Base-by-base conservation (phyloP, 1,139 yeast species). In the Suhomyces maxii region DNA sequence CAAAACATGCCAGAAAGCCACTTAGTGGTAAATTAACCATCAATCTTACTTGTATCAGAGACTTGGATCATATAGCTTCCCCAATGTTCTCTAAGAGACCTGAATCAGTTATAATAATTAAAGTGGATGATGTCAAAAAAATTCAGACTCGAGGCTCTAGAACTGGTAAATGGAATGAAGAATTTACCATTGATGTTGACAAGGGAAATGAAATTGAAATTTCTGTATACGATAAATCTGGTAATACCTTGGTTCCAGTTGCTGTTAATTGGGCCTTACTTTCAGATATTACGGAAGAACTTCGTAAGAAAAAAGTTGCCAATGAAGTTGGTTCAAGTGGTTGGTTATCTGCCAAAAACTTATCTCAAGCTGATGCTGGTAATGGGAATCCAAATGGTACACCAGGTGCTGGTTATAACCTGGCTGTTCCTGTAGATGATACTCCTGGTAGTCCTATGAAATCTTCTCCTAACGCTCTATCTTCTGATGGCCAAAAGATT, bases 151-250 rank as follows among this genome's bases (percentile, higher is more conserved):
- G 81, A 57, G 78, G 83, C 12, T 80, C 95, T 9, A 80, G 95
- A 54, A 81, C 73, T 53, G 97, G 89, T 49, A 81, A 84, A 57
- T 90, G 96, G 91, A 79, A 79, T 59, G 99, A 93, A 60, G 87
- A 83, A 42, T 89, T 89, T 62, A 79, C 80, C 46, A 79, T 93
- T 50, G 83, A 82, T 41, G 89, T 93, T 35, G 97, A 89, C 51
- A 89, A 86, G 63, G 97, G 96, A 26, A 88, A 91, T 61, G 99
- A 93, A 68, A 77, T 91, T 41, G 97, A 91, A 58, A 73, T 93
- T 49, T 82, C 91, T 1, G 89, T 93, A 6, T 89, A 86, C 64
- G 99, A 93, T 64, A 85, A 85, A 56, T 74, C 79, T 11, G 87
- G 87, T 39, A 79, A 76, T 44, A 77, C 76, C 39, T 68, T 76